Base-by-base conservation (phyloP, 2,329 filamentous ascomycete genomes). In the Cercospora citrullina region DNA sequence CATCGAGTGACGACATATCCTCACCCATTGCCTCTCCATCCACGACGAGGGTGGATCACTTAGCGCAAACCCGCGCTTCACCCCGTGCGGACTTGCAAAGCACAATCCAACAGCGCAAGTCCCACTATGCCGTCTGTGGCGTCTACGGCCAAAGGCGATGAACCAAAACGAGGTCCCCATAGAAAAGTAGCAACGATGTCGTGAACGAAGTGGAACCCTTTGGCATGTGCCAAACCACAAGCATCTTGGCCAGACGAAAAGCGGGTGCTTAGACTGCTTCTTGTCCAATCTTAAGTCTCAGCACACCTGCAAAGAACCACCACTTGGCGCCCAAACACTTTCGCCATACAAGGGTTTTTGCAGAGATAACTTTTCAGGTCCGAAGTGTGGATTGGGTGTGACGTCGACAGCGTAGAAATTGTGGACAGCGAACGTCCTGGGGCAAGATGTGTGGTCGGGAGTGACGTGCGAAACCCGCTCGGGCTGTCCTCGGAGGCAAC, bases 171-270 rank as follows among this genome's bases (percentile, higher is more conserved):
- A 57, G 53, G 16, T 63, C 42, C 18, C 42, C 53, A 57, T 57
- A 57, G 53, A 57, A 57, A 57, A 18, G 28, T 16, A 57, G 23
- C 23, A 30, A 30, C 14, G 53, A 57, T 28, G 53, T 57, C 6
- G 60, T 45, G 60, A 45, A 45, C 26, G 33, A 62, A 45, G 53
- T 57, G 53, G 53, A 57, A 9, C 53, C 53, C 53, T 31, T 28
- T 57, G 0, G 53, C 53, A 57, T 57, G 23, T 57, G 53, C 53
- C 53, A 57, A 57, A 26, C 53, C 53, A 57, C 42, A 36, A 63
- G 60, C 42, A 45, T 51, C 61, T 63, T 63, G 61, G 61, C 61
- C 45, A 30, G 31, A 21, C 33, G 61, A 63, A 63, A 63, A 63
- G 45, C 31, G 61, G 61, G 51, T 63, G 61, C 61, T 63, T 63